Percentiles rank a stretch among this genome's conserved stretches.
Conservation (phyloP, 2,329 filamentous ascomycete genomes). For the Alternaria solani region DNA sequence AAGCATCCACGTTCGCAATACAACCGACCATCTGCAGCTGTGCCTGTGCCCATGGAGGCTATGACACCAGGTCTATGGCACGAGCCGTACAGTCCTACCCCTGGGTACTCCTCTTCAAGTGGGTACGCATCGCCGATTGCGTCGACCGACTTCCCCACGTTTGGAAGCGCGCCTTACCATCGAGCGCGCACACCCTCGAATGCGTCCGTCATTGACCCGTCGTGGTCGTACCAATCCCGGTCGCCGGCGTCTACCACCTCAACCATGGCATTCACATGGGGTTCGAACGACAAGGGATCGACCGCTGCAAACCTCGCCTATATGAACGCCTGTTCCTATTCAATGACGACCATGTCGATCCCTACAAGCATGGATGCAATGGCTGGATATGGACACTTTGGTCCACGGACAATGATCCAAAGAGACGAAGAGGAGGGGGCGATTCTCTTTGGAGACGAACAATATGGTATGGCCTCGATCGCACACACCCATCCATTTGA, state of each 20-base stretch:
- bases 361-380: constrained; percentile 31
- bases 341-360: constrained; percentile 35
- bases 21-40: constrained; percentile 21
- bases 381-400: constrained; percentile 37
- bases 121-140: constrained; percentile 44
- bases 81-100: constrained; percentile 42
- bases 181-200: constrained; percentile 50
- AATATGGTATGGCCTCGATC: constrained; percentile 50
- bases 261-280: constrained; percentile 44
- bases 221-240: constrained; percentile 41
- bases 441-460: constrained; percentile 47
- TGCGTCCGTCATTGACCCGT: constrained; percentile 45
- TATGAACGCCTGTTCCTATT: constrained; percentile 32
- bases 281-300: constrained; percentile 39
- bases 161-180: constrained; percentile 40
- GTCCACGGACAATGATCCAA: constrained; percentile 44
- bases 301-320: constrained; percentile 35
- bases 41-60: constrained; percentile 29
- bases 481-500: constrained; percentile 45
- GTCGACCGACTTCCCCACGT: constrained; percentile 38
- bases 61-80: constrained; percentile 33
- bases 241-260: constrained; percentile 49
- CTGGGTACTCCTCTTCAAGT: constrained; percentile 45
- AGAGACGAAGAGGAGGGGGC: constrained; percentile 48
- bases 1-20: constrained; percentile 29